Percentiles rank a stretch among this genome's conserved stretches.
These are phyloP conservation scores for Aspergillus ochraceus DNA, from an alignment of 2,329 filamentous ascomycete species.

Conservation along the genomic window DNA sequence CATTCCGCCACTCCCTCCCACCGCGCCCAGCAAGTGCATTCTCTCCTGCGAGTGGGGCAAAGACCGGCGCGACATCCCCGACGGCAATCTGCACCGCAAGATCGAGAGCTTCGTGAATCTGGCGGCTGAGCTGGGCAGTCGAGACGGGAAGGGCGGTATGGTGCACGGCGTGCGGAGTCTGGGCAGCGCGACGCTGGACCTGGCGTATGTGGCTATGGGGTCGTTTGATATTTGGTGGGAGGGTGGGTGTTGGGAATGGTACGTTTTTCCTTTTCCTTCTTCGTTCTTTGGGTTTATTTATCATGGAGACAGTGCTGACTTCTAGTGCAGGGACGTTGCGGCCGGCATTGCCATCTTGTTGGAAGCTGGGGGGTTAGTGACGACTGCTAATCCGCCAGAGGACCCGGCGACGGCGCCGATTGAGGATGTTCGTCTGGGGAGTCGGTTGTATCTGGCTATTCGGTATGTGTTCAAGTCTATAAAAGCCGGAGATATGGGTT, in stretches of 20 bases:
- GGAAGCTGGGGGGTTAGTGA: slow-evolving; percentile 73
- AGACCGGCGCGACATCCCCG: slow-evolving; percentile 64
- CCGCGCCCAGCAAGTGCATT: slow-evolving; percentile 68
- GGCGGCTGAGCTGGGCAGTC: slow-evolving; percentile 64
- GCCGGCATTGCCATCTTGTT: slow-evolving; percentile 71
- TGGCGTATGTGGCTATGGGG: slow-evolving; percentile 74
- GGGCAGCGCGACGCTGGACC: slow-evolving; percentile 70
- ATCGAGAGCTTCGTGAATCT: slow-evolving; percentile 74
- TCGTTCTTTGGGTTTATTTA: not conserved
- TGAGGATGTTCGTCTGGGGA: slow-evolving; percentile 62
- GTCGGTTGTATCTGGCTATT: slow-evolving; percentile 70
- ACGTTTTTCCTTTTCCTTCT: slow-evolving; percentile 23
- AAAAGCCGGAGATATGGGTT: not conserved
- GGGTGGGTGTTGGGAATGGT: slow-evolving; percentile 79
- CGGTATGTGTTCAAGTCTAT: slow-evolving; percentile 42
- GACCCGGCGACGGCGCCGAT: slow-evolving; percentile 58
- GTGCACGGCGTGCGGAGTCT: slow-evolving; percentile 74
- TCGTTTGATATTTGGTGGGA: slow-evolving; percentile 82
- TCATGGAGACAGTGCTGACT: slow-evolving; percentile 1
- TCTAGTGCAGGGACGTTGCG: slow-evolving; percentile 62
- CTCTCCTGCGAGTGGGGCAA: slow-evolving; percentile 81
- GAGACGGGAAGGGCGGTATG: slow-evolving; percentile 71
- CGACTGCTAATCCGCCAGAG: slow-evolving; percentile 69
- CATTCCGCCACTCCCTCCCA: slow-evolving; percentile 62
- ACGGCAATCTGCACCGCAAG: slow-evolving; percentile 70